Evolutionary conservation across 306 rosid species (phyloP).

Genomic region (Clitoria ternatea): DNA sequence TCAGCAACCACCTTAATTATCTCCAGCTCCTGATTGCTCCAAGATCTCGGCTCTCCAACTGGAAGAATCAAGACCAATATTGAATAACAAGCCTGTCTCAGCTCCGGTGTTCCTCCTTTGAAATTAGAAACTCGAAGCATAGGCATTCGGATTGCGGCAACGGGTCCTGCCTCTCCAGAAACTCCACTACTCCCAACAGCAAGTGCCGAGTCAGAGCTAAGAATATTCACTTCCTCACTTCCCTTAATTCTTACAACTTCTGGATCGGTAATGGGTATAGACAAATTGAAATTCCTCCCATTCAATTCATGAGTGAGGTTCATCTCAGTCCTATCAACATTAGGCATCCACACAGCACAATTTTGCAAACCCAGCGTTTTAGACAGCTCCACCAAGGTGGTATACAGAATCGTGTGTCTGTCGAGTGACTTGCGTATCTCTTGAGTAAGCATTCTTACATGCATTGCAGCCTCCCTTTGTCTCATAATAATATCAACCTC

Average conservation of each 20-base stretch:
- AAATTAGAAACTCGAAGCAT: constrained; percentile 92
- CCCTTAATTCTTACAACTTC: constrained; percentile 68
- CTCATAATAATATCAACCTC: constrained; percentile 90
- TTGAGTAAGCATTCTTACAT: constrained; percentile 96
- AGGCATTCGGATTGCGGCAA: constrained; percentile 97
- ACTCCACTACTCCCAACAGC: constrained; percentile 61
- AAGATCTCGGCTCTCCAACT: constrained; percentile 64
- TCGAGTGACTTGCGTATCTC: constrained; percentile 98
- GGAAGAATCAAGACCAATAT: constrained; percentile 93
- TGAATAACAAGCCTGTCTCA: constrained; percentile 74
- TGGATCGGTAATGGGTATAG: constrained; percentile 62
- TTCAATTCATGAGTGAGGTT: constrained; percentile 79
- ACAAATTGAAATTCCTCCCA: constrained; percentile 46
- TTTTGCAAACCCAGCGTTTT: constrained; percentile 84
- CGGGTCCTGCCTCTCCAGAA: constrained; percentile 70
- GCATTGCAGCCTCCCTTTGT: constrained; percentile 81
- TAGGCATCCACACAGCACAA: constrained; percentile 99
- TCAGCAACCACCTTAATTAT: constrained; percentile 97
- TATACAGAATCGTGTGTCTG: constrained; percentile 74
- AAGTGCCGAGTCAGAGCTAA: constrained; percentile 64
- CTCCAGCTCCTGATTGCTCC: constrained; percentile 89
- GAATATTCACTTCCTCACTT: constrained; percentile 59
- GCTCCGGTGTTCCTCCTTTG: constrained; percentile 96
- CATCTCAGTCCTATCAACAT: constrained; percentile 78
- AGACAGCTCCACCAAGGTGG: constrained; percentile 92